Conservation (phyloP, 2,329 filamentous ascomycete genomes). For the Cryphonectria parasitica region DNA sequence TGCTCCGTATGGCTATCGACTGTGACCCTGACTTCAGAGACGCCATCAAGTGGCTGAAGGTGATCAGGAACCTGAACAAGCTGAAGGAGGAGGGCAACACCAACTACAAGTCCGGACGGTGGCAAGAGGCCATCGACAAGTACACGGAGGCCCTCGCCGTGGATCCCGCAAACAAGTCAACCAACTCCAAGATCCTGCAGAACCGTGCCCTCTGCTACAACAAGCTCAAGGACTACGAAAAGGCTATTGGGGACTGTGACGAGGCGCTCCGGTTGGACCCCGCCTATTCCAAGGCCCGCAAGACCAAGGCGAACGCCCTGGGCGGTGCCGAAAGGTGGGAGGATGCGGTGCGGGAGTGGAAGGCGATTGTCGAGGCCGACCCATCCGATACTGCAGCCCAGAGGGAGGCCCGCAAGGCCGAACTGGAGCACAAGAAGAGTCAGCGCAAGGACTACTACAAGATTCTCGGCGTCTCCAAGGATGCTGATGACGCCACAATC, state of each 20-base stretch:
- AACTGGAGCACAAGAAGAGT: slow-evolving; percentile 94
- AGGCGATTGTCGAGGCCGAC: slow-evolving; percentile 80
- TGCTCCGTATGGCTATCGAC: slow-evolving; percentile 85
- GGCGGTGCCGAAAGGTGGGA: slow-evolving; percentile 90
- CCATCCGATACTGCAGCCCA: slow-evolving; percentile 79
- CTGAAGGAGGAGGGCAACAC: slow-evolving; percentile 93
- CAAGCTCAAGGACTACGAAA: slow-evolving; percentile 81
- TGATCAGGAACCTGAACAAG: slow-evolving; percentile 87
- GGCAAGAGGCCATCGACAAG: slow-evolving; percentile 78
- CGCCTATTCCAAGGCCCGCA: slow-evolving; percentile 85
- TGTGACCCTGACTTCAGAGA: slow-evolving; percentile 91
- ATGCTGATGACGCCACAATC: slow-evolving; percentile 81
- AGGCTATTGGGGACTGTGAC: slow-evolving; percentile 84
- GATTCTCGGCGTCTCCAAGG: slow-evolving; percentile 87
- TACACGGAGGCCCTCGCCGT: slow-evolving; percentile 84
- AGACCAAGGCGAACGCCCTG: slow-evolving; percentile 89
- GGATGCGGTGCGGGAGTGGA: slow-evolving; percentile 86
- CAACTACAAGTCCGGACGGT: slow-evolving; percentile 84
- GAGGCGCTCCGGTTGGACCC: slow-evolving; percentile 82
- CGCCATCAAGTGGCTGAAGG: slow-evolving; percentile 84
- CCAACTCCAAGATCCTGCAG: slow-evolving; percentile 91
- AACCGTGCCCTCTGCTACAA: slow-evolving; percentile 87
- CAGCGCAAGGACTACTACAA: slow-evolving; percentile 99
- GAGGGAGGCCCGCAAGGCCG: slow-evolving; percentile 86
- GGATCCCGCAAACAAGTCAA: slow-evolving; percentile 86